phyloP scores from a whole-genome alignment of 129 eudicot species.

The Mikania micrantha region DNA sequence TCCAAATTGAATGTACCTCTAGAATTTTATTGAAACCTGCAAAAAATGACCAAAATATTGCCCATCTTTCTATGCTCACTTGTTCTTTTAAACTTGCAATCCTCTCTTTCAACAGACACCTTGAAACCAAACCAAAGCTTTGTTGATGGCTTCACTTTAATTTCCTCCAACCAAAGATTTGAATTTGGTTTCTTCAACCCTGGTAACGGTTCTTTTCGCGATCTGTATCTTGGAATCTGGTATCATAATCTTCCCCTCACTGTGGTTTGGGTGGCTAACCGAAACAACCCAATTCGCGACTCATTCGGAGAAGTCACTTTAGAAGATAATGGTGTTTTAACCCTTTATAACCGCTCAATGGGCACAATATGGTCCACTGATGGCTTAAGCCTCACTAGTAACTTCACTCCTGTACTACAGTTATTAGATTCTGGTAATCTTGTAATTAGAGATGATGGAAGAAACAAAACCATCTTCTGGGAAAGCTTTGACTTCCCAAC shows the following conservation, averaged over 20 bases:
- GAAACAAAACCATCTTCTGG: constrained; percentile 18
- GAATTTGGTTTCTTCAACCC: constrained; percentile 45
- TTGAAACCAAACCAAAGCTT: constrained; percentile 22
- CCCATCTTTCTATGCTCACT: constrained; percentile 5
- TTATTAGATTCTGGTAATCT: constrained; percentile 41
- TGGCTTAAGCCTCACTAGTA: not conserved
- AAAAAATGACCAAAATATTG: constrained; percentile 15
- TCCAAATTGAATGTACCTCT: not conserved
- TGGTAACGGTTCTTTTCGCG: constrained; percentile 8
- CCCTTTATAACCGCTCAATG: constrained; percentile 2
- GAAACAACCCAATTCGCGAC: constrained; percentile 28
- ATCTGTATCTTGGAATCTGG: constrained; percentile 40
- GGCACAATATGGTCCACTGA: constrained; percentile 25
- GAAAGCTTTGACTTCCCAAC: constrained; percentile 34
- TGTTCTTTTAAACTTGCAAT: constrained; percentile 1
- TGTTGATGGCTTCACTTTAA: constrained; percentile 35
- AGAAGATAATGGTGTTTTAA: constrained; percentile 16
- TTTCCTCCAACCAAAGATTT: constrained; percentile 31
- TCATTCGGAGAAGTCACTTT: constrained; percentile 23
- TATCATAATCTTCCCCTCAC: constrained; percentile 33
- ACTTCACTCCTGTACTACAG: constrained; percentile 23
- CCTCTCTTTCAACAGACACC: constrained; percentile 9
- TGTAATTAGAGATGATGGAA: constrained; percentile 31
- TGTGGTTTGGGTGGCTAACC: constrained; percentile 52
- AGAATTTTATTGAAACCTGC: not conserved